These are phyloP conservation scores for Pseudoturritis turrita DNA, from an alignment of 345 rosid species.

Conservation along the genomic window DNA sequence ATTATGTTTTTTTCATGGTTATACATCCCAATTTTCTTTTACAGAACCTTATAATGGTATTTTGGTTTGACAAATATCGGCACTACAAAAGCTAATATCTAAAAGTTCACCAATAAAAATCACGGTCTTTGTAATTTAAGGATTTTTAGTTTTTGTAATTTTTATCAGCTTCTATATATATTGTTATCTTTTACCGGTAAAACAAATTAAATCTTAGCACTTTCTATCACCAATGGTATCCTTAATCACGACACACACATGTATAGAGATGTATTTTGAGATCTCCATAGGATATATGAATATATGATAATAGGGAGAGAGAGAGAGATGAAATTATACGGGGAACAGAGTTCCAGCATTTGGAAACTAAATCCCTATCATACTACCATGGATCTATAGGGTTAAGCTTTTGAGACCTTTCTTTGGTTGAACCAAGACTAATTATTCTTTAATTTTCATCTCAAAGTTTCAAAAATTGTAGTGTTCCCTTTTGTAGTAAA, in stretches of 20 bases:
- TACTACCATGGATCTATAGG: conserved; percentile 25
- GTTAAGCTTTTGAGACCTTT: conserved; percentile 26
- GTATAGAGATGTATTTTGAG: background rate
- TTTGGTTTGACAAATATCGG: too few relatives aligned
- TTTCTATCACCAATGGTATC: background rate
- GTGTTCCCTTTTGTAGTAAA: conserved; percentile 26
- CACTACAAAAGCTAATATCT: too few relatives aligned
- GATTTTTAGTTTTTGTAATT: too few relatives aligned
- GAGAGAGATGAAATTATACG: background rate
- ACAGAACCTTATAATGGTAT: too few relatives aligned
- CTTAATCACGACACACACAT: background rate
- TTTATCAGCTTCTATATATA: too few relatives aligned
- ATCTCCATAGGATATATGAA: background rate
- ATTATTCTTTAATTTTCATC: background rate
- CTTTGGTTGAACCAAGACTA: conserved; percentile 5
- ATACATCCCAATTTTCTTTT: too few relatives aligned
- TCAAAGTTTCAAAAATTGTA: background rate
- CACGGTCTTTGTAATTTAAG: too few relatives aligned
- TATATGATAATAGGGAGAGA: background rate
- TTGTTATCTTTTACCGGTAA: too few relatives aligned
- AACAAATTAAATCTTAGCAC: too few relatives aligned
- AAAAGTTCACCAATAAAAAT: too few relatives aligned
- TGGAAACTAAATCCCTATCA: conserved; percentile 27
- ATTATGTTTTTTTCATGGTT: too few relatives aligned
- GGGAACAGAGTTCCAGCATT: conserved; percentile 37